Percentiles rank a stretch among this genome's conserved stretches.
These are phyloP conservation scores for Mariannaea sp. DNA, from an alignment of 2,329 filamentous ascomycete genomes.

Conservation along the genomic window DNA sequence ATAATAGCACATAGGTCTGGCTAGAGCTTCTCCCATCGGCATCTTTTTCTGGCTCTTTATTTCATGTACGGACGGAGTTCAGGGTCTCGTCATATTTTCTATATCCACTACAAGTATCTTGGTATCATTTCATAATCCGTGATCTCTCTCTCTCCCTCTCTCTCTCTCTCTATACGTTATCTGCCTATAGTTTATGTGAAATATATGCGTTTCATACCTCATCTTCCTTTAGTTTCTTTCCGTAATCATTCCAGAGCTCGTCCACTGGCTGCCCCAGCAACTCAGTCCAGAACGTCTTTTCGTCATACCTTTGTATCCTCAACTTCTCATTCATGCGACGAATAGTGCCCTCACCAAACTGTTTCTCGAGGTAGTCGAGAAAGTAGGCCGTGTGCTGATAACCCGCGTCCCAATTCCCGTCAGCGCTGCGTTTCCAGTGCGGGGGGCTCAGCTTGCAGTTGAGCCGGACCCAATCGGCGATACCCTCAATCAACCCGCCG, in stretches of 20 bases:
- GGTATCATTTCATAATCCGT: not conserved
- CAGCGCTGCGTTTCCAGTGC: constrained; percentile 73
- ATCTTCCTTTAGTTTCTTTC: constrained; percentile 35
- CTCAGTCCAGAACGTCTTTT: constrained; percentile 68
- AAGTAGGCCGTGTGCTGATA: constrained; percentile 95
- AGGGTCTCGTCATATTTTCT: constrained; percentile 15
- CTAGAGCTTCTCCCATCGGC: too few relatives aligned
- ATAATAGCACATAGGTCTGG: constrained; percentile 17
- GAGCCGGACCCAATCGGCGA: constrained; percentile 91
- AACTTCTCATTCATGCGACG: constrained; percentile 70
- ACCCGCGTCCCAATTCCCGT: constrained; percentile 78
- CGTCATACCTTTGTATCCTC: constrained; percentile 65
- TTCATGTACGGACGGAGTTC: constrained; percentile 26
- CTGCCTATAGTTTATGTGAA: too few relatives aligned
- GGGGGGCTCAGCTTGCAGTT: constrained; percentile 74
- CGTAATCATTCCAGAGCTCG: constrained; percentile 78
- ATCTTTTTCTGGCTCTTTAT: too few relatives aligned
- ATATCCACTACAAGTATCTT: constrained; percentile 30
- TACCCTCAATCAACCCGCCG: constrained; percentile 83
- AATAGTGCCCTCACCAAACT: constrained; percentile 64
- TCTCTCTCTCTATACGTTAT: too few relatives aligned
- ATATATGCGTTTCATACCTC: not conserved
- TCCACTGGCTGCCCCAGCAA: constrained; percentile 69
- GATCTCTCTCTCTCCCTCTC: too few relatives aligned
- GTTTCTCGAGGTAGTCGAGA: constrained; percentile 78